Percentiles rank a stretch among this genome's conserved stretches.
These are phyloP conservation scores for Trypanosoma avium DNA, from an alignment of 208 protist genomes.

Conservation along the genomic window DNA sequence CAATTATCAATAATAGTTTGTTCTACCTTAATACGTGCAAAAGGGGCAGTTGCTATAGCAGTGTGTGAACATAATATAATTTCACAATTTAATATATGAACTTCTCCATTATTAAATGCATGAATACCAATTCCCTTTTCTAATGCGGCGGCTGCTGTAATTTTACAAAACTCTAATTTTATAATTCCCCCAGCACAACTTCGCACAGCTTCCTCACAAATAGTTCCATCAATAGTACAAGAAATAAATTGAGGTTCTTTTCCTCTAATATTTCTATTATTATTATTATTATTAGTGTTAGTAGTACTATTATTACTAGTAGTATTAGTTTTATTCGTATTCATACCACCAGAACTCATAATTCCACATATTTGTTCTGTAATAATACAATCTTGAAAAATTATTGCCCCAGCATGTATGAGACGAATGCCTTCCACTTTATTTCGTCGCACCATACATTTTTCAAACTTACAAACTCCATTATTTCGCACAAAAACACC, in stretches of 20 bases:
- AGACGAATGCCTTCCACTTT: constrained; percentile 16
- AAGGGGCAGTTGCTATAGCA: constrained; percentile 11
- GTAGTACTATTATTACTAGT: too few species aligned
- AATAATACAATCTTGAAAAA: constrained; percentile 25
- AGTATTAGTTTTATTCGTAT: too few species aligned
- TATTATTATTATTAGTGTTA: too few species aligned
- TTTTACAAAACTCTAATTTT: constrained; percentile 13
- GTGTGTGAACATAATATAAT: constrained; percentile 20
- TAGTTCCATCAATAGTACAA: constrained; percentile 25
- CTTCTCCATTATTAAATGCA: constrained; percentile 1
- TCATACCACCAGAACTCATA: neutral
- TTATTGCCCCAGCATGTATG: constrained; percentile 5
- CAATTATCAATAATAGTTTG: constrained; percentile 28
- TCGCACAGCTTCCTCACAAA: constrained; percentile 19
- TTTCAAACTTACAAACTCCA: constrained; percentile 22
- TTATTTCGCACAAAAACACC: constrained; percentile 26
- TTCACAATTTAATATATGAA: constrained; percentile 17
- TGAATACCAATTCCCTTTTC: constrained; percentile 24
- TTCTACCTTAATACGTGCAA: constrained; percentile 11
- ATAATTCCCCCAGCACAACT: neutral
- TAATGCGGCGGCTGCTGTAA: constrained; percentile 12
- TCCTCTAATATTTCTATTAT: neutral
- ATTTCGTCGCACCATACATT: constrained; percentile 16
- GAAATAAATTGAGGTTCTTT: constrained; percentile 9
- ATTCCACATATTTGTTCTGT: constrained; percentile 15